phyloP scores from a whole-genome alignment of 768 basidiomycete species.

The Lanmaoa rubissima region DNA sequence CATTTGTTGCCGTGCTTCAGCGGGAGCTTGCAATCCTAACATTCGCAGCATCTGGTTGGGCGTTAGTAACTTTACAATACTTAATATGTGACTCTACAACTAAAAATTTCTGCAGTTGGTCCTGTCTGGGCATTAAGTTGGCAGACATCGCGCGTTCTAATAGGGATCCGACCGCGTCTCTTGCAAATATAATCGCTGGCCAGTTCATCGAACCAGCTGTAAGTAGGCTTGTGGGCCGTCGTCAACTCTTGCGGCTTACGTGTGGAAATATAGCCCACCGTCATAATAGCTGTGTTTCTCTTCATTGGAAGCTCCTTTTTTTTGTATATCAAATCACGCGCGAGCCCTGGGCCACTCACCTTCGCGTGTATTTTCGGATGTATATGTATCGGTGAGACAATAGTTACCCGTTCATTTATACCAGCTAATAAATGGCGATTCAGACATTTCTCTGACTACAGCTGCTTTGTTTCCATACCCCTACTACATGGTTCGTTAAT shows the following conservation, averaged over 20 bases:
- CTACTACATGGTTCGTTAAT: conserved; percentile 46
- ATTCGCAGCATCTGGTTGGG: conserved; percentile 54
- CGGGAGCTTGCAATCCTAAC: conserved; percentile 56
- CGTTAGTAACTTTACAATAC: conserved; percentile 40
- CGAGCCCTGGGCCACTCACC: conserved; percentile 63
- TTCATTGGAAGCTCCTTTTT: conserved; percentile 58
- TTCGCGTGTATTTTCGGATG: conserved; percentile 58
- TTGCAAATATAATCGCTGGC: conserved; percentile 45
- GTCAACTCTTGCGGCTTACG: not conserved
- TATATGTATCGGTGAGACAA: conserved; percentile 52
- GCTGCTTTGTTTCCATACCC: conserved; percentile 64
- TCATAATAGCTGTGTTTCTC: conserved; percentile 61
- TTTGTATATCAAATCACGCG: conserved; percentile 55
- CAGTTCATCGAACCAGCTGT: conserved; percentile 54
- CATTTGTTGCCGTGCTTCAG: conserved; percentile 66
- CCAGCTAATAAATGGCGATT: not conserved
- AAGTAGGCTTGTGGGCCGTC: conserved; percentile 2
- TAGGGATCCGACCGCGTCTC: conserved; percentile 37
- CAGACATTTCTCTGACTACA: conserved; percentile 60
- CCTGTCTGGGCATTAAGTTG: conserved; percentile 60
- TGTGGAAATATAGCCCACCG: conserved; percentile 42
- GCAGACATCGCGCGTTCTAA: conserved; percentile 54
- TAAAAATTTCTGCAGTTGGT: conserved; percentile 48
- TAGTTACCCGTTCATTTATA: not conserved
- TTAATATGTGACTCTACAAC: not conserved